These are phyloP conservation scores for Pezicula neosporulosa DNA, from an alignment of 2,329 filamentous ascomycete species.

Conservation along the genomic window DNA sequence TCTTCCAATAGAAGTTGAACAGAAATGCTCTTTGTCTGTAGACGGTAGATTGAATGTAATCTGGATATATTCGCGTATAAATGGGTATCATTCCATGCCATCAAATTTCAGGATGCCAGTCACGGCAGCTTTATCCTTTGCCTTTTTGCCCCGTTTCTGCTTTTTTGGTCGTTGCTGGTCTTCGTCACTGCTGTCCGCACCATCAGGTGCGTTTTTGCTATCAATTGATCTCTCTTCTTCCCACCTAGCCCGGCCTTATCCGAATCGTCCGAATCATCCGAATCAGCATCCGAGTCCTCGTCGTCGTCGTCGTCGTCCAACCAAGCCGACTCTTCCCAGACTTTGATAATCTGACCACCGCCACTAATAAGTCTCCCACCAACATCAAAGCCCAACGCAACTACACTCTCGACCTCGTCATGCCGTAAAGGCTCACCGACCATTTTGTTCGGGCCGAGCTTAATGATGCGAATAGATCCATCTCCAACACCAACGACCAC, in stretches of 20 bases:
- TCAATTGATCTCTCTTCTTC: slow-evolving; percentile 26
- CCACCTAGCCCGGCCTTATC: slow-evolving; percentile 39
- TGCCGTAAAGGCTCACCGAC: slow-evolving; percentile 60
- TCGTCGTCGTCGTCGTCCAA: slow-evolving; percentile 42
- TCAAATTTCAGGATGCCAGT: slow-evolving; percentile 28
- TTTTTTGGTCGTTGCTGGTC: slow-evolving; percentile 21
- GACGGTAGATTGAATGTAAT: no score
- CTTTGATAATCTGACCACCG: slow-evolving; percentile 80
- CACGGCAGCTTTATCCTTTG: slow-evolving; percentile 23
- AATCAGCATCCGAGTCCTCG: slow-evolving; percentile 39
- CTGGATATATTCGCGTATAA: neutral
- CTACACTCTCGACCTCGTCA: slow-evolving; percentile 83
- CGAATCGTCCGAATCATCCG: slow-evolving; percentile 44
- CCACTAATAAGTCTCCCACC: slow-evolving; percentile 85
- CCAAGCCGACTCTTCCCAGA: slow-evolving; percentile 76
- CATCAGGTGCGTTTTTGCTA: slow-evolving; percentile 17
- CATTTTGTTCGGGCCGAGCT: slow-evolving; percentile 70
- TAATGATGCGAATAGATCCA: slow-evolving; percentile 73
- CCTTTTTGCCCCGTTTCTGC: slow-evolving; percentile 24
- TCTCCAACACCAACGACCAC: slow-evolving; percentile 80
- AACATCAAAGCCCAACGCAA: slow-evolving; percentile 79
- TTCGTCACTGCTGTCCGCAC: slow-evolving; percentile 21
- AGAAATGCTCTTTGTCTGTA: no score
- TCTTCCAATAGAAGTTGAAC: no score
- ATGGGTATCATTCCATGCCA: slow-evolving; percentile 21